phyloP scores from a whole-genome alignment of 441 rosid species.

The Populus hybrid region DNA sequence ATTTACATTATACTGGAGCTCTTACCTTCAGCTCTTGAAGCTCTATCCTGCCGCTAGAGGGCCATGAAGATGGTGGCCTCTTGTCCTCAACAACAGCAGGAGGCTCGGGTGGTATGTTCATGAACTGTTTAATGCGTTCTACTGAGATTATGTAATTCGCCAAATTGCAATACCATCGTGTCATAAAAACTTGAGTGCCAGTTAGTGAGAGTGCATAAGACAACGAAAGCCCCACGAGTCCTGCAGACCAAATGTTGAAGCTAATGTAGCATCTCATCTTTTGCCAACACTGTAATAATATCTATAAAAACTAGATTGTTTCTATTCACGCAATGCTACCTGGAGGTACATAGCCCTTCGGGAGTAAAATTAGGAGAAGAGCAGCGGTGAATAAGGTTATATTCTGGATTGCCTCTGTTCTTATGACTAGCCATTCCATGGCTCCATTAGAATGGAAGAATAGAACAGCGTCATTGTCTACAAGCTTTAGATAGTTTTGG shows the following conservation, averaged over 20 bases:
- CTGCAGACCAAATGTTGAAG: conserved; percentile 31
- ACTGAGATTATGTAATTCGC: conserved; percentile 74
- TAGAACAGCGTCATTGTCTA: conserved; percentile 67
- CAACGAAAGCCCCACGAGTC: conserved; percentile 83
- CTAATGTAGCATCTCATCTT: background rate
- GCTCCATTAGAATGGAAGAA: conserved; percentile 69
- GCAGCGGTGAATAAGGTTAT: conserved; percentile 69
- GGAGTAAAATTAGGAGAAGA: conserved; percentile 66
- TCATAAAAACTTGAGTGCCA: conserved; percentile 52
- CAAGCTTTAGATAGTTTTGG: conserved; percentile 50
- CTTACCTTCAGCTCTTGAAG: conserved; percentile 69
- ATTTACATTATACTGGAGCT: background rate
- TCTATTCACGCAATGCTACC: conserved; percentile 31
- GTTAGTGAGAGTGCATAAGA: conserved; percentile 74
- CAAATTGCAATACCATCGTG: conserved; percentile 71
- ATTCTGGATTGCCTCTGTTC: conserved; percentile 71
- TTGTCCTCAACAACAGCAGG: conserved; percentile 57
- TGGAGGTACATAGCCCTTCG: conserved; percentile 56
- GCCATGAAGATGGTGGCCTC: conserved; percentile 76
- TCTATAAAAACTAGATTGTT: background rate
- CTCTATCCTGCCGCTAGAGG: conserved; percentile 68
- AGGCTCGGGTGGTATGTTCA: conserved; percentile 73
- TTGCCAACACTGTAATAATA: background rate
- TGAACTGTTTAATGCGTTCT: conserved; percentile 83
- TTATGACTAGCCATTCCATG: conserved; percentile 74